Evolutionary conservation across 768 basidiomycete genomes (phyloP), one percentile per base, ranked within the genome.

Genomic region (Macrocybe gigantea): DNA sequence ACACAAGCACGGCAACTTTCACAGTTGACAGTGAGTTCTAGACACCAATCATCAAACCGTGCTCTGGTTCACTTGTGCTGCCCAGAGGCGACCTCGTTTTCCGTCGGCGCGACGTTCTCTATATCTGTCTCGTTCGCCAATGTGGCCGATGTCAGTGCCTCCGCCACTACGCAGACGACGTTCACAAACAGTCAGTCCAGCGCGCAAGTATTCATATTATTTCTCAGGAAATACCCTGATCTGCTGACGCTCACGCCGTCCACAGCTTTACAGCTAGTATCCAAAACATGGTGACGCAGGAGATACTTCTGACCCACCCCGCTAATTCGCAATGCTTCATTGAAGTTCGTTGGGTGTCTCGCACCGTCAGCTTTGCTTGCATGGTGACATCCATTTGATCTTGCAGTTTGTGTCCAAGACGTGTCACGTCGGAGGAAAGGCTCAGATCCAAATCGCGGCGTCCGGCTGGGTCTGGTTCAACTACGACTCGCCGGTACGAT

Each of bases 391-490:
- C 14, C 3, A 12, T 6, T 32, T 12, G 22, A 3, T 36, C n/a
- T 9, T 12, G 15, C 35, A 52, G 44, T 14, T 44, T 15, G 33
- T 1, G 30, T 44, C 48, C 29, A 46, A 43, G 22, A 44, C 47
- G 6, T 56, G 55, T 36, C 45, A 35, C 33, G 33, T 39, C 15
- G 41, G 44, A 32, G 55, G 40, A 9, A 54, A 31, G 12, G 55
- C 51, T 7, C 13, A 53, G 38, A 41, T 53, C 14, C 15, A 33
- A 12, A 51, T 53, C 33, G 31, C 49, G 12, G 55, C 53, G n/a
- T 14, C 34, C 13, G 55, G 55, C 6, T 56, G 43, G 38, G 45
- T 54, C 5, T 56, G 55, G 55, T 56, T 54, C 45, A 56, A 56
- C 40, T 56, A 53, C 38, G 31, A 51, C 14, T 22, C 22, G 22